Base-by-base conservation (phyloP, 805 yeast species). In the Kodamaea jinghongensis region DNA sequence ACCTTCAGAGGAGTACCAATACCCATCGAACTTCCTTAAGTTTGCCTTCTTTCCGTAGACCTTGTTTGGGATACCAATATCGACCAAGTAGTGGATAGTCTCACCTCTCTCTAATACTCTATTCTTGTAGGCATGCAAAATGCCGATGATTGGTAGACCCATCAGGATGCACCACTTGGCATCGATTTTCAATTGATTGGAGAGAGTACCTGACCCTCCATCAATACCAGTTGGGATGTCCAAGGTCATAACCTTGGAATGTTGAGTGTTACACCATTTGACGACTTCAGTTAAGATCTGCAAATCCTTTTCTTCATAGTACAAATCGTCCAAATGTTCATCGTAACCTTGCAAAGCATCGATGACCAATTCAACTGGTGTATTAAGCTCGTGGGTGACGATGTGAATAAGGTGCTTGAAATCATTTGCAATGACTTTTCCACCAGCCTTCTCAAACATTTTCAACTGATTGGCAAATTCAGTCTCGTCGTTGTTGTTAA, bases 321-420 rank as follows among this genome's bases (percentile, higher is more conserved):
- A 67, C 28, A 82, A 58, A 55, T 85, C 93, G 23, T 73, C 73
- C 37, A 86, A 60, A 39, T 76, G 83, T 16, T 79, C 75, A 50
- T 86, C 93, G 48, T 78, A 83, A 0, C 96, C 96, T 55, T 86
- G 96, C 49, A 89, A 67, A 1, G 89, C 93, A 58, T 89, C 97
- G 13, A 89, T 54, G 7, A 88, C 75, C 44, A 89, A 67, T 55
- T 88, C 96, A 11, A 86, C 78, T 0, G 95, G 93, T 2, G 86
- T 75, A 32, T 82, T 85, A 28, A 80, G 62, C 41, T 74, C 73
- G 56, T 66, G 48, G 68, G 58, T 27, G 61, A 59, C 16, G 34
- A 59, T 41, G 55, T 67, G 54, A 69, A 63, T 31, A 55, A 73
- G 34, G 44, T 54, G 46, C 61, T 52, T 13, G 49, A 67, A 45